Base-by-base conservation (phyloP, 257 asterid species). In the Cordia subcordata region DNA sequence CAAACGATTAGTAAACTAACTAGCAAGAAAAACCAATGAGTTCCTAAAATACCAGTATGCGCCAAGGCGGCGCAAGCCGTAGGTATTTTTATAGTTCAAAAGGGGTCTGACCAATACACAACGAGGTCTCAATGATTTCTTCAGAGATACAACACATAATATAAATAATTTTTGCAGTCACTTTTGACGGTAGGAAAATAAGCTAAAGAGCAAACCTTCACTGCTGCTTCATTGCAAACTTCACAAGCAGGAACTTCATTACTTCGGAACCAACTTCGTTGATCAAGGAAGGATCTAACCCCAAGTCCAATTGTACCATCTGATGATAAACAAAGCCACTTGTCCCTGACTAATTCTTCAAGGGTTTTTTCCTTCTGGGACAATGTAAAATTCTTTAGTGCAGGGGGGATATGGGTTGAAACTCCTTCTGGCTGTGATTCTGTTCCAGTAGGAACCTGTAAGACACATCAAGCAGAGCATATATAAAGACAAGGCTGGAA, bases 151-250 rank as follows among this genome's bases (percentile, higher is more conserved):
- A 6, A 27, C 35, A 27, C 35, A 27, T 27, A 27, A 27, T 42
- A 42, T 42, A 11, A 42, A 42, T 42, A 42, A 42, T 11, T 42
- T n/a, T 42, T 42, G 47, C 10, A 42, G 14, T 6, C 52, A 27
- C 20, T 46, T 56, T 5, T 21, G 60, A 57, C 39, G 49, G 5
- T 46, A n/a, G 37, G 23, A 46, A 45, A 10, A 50, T 23, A 23
- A 39, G 23, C 19, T 19, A 64, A 44, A 33, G 46, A 15, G 68
- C 72, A 55, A 17, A 92, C 99, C 99, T 86, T 92, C 38, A 88
- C 79, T 15, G 96, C 96, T 64, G 95, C 91, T 81, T 92, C 99
- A 39, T 92, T 92, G 87, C 97, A 92, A 63, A 88, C 85, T 58
- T 81, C 89, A 66, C 99, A 92, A 17, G 84, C 62, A 57, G 99